Conservation (phyloP, 257 asterid species). For the Nicotiana knightiana region DNA sequence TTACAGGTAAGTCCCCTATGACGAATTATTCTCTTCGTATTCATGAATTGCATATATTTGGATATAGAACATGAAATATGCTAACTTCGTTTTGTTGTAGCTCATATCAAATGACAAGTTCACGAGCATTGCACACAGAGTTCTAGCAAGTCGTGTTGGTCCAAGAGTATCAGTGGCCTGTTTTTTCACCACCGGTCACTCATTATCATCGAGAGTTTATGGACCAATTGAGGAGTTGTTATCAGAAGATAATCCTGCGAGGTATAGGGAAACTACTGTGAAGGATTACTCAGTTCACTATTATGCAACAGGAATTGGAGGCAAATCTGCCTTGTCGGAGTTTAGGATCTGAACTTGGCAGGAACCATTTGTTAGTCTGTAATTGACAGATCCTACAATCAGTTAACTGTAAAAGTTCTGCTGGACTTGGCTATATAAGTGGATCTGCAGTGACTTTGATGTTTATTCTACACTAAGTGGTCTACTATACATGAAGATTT, state of each 20-base stretch:
- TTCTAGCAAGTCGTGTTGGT: slow-evolving; percentile 9
- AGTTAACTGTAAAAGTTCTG: neutral
- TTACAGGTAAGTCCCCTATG: slow-evolving; percentile 14
- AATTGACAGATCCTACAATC: neutral
- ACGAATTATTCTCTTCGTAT: neutral
- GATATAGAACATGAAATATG: neutral
- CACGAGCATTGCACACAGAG: slow-evolving; percentile 16
- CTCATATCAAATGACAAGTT: slow-evolving; percentile 17
- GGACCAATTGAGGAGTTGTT: slow-evolving; percentile 5
- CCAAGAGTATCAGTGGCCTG: slow-evolving; percentile 18
- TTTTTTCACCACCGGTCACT: slow-evolving; percentile 10
- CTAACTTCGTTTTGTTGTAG: neutral
- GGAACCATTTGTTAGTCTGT: neutral
- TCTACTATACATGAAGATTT: too few relatives aligned
- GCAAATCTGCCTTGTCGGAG: slow-evolving; percentile 1
- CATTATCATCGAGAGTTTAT: slow-evolving; percentile 8
- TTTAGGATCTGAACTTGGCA: slow-evolving; percentile 1
- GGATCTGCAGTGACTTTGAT: neutral
- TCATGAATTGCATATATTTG: neutral
- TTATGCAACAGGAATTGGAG: neutral
- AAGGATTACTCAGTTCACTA: neutral
- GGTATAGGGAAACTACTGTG: slow-evolving; percentile 6
- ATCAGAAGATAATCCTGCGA: slow-evolving; percentile 8
- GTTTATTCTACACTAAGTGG: neutral
- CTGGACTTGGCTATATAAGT: neutral